Base-by-base conservation (phyloP, 2,329 filamentous ascomycete species). In the Exserohilum turcica region DNA sequence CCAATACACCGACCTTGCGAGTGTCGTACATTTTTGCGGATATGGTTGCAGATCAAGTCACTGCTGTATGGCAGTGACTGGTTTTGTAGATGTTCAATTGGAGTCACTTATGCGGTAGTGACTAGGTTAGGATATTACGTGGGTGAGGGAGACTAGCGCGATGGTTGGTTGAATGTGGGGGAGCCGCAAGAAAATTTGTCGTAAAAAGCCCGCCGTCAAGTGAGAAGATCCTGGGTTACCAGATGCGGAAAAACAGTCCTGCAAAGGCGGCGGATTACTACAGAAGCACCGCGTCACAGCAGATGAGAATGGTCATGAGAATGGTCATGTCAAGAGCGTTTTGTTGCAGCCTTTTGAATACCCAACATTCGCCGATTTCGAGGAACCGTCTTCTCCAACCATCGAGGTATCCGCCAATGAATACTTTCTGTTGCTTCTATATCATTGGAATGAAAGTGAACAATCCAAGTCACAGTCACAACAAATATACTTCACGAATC, bases 1-100 rank as follows among this genome's bases (percentile, higher is more conserved):
- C 72, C 13, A 74, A 59, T 7, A 74, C 69, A 12, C 72, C 72
- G 5, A 74, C 70, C 54, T 70, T 74, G 21, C 70, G 64, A 19
- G 51, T 59, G 48, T 74, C 71, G 49, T 63, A 59, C 68, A 71
- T 73, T 29, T 24, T 50, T 52, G 36, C 28, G 24, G 35, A 51
- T 57, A 35, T 52, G 46, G 45, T 29, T 37, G 29, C 52, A 39
- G 45, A n/a, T 40, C 37, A 43, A 46, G 29, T 54, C 38, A 49
- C n/a, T 57, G 50, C 54, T 48, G 38, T 46, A 52, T 36, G 29
- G 52, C 56, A 48, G 52, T 65, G 61, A 58, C 63, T 60, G 43
- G 51, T 58, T 57, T 61, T 31, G 55, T 24, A 7, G 21, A 24
- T 5, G 21, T 24, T 7, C 4, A 7, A 4, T 24, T 24, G 4